Evolutionary conservation across 2,329 filamentous ascomycete species (phyloP).

Genomic region (Bipolaris zeicola): DNA sequence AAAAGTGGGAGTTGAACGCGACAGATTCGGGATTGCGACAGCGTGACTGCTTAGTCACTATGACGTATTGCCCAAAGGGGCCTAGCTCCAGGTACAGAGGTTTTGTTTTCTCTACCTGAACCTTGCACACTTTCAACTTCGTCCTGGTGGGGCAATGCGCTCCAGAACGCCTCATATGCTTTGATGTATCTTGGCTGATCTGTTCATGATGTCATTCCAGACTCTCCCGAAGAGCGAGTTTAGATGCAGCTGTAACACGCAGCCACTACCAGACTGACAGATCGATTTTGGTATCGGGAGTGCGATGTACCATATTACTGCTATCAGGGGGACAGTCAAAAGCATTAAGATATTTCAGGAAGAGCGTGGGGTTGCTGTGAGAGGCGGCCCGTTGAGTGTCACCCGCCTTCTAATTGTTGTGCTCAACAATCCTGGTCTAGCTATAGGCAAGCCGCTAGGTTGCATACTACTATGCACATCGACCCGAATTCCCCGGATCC

Average conservation of each 20-base stretch:
- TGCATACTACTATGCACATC: constrained; percentile 10
- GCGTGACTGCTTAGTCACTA: constrained; percentile 25
- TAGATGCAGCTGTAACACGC: neutral
- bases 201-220: neutral
- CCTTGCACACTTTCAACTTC: constrained; percentile 14
- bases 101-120: constrained; percentile 8
- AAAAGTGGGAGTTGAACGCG: constrained; percentile 20
- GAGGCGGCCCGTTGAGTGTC: constrained; percentile 18
- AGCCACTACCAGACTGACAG: constrained; percentile 4
- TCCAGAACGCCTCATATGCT: constrained; percentile 9
- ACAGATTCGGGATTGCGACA: constrained; percentile 4
- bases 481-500: constrained; percentile 14
- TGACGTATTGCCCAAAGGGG: constrained; percentile 15
- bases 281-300: neutral
- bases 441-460: constrained; percentile 15
- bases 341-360: constrained; percentile 2
- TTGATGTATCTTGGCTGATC: neutral
- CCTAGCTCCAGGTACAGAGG: constrained; percentile 12
- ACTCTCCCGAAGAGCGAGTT: neutral
- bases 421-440: constrained; percentile 16
- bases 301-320: neutral
- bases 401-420: constrained; percentile 18
- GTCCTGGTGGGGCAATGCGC: constrained; percentile 14
- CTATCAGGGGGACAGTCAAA: constrained; percentile 1
- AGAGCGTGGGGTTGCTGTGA: constrained; percentile 13